Base-by-base conservation (phyloP, 768 basidiomycete species). In the Macrocybe gigantea region DNA sequence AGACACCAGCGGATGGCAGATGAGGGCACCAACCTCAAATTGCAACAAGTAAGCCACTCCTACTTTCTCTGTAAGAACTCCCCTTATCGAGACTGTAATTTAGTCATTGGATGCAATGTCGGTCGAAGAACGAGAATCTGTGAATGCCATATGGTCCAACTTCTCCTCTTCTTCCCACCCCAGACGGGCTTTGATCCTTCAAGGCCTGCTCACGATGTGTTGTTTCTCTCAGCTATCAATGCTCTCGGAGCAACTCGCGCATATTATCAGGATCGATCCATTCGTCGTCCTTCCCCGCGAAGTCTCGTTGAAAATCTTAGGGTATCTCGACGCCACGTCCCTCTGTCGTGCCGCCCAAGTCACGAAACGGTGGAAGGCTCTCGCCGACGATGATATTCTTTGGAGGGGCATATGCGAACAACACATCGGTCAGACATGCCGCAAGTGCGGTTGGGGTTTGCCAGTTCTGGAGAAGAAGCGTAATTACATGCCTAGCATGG, bases 141-240 rank as follows among this genome's bases (percentile, higher is more conserved):
- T 97, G 63, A 97, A 85, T 58, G 78, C 87, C 5, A 81, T 98
- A 56, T 99, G 96, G 96, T 88, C 93, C 54, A 92, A 83, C 58
- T 99, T 99, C 68, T 95, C 93, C 13, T 89, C 91, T 1, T 95
- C 95, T 1, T 84, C 93, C 0, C 93, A 97, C 58, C 81, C 87
- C 5, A 83, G 89, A 33, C 80, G 96, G 34, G 91, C 88, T 47
- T 82, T 98, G 62, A 97, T 98, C 62, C 85, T 99, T 42, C 91
- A 90, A 58, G 96, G 96, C 36, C 79, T 99, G 49, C 82, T 99
- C 56, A 97, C 96, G 11, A 98, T 99, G 93, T 98, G 94, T 65
- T 98, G 96, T 69, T 97, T 96, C 73, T 94, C 90, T 41, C 93
- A 99, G 60, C 84, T 99, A 30, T 97, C 96, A 29, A 87, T 97